Percentiles rank a stretch among this genome's conserved stretches.
Evolutionary conservation across 768 basidiomycete genomes (phyloP).

Genomic region (Mycena capillaripes): DNA sequence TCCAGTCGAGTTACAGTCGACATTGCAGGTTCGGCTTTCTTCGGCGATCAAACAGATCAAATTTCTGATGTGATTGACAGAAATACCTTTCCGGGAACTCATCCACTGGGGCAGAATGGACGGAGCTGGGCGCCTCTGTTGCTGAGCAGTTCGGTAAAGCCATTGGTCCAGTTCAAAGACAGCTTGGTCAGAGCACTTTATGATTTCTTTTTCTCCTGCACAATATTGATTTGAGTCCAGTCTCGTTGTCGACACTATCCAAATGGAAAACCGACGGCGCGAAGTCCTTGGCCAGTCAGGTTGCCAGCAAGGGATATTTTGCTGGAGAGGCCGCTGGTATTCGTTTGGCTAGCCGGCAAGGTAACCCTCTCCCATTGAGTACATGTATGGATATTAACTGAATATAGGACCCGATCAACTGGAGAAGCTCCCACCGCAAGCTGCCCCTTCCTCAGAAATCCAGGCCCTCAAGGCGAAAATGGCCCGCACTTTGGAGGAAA

Average conservation of each 20-base stretch:
- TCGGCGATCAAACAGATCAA: conserved; percentile 11
- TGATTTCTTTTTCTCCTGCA: not conserved
- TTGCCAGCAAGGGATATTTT: conserved; percentile 93
- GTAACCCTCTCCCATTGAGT: conserved; percentile 53
- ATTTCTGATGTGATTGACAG: conserved; percentile 53
- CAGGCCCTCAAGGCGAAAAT: conserved; percentile 77
- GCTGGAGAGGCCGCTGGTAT: conserved; percentile 89
- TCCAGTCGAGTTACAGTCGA: conserved; percentile 93
- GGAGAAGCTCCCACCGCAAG: conserved; percentile 72
- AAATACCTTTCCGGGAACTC: conserved; percentile 89
- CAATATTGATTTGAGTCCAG: conserved; percentile 47
- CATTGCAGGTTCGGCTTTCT: conserved; percentile 77
- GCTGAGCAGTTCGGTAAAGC: conserved; percentile 90
- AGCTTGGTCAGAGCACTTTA: conserved; percentile 78
- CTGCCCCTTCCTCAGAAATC: conserved; percentile 73
- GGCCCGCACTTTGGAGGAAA: conserved; percentile 73
- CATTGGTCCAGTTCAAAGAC: conserved; percentile 82
- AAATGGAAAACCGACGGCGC: conserved; percentile 86
- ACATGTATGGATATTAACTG: conserved; percentile 1
- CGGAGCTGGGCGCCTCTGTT: conserved; percentile 92
- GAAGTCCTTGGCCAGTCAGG: conserved; percentile 85
- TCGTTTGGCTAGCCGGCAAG: conserved; percentile 74
- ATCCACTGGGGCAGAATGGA: conserved; percentile 75
- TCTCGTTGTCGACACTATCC: conserved; percentile 66
- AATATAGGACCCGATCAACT: conserved; percentile 67